These are phyloP conservation scores for Geosmithia flava DNA, from an alignment of 2,329 filamentous ascomycete species.

Conservation along the genomic window DNA sequence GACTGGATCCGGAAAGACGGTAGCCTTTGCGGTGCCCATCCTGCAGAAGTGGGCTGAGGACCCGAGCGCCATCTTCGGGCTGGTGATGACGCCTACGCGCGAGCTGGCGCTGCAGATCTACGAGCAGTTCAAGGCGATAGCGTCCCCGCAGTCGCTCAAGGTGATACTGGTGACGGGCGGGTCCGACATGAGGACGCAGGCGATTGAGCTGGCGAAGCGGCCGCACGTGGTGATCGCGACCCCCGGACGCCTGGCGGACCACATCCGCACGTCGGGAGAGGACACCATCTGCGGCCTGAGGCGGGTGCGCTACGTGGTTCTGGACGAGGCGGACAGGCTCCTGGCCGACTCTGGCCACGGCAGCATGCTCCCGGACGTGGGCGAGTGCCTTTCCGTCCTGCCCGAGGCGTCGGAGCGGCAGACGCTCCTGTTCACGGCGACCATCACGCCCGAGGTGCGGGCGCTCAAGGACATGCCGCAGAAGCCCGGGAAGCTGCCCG, in stretches of 20 bases:
- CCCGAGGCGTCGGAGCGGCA: slow-evolving; percentile 72
- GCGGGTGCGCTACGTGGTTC: slow-evolving; percentile 72
- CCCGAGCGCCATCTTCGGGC: slow-evolving; percentile 78
- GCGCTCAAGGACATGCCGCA: slow-evolving; percentile 69
- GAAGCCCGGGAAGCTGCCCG: slow-evolving; percentile 55
- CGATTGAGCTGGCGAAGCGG: slow-evolving; percentile 65
- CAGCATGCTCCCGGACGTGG: slow-evolving; percentile 89
- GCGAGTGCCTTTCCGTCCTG: slow-evolving; percentile 72
- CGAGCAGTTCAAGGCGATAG: slow-evolving; percentile 91
- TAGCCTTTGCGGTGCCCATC: slow-evolving; percentile 90
- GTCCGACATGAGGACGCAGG: slow-evolving; percentile 83
- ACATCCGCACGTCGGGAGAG: slow-evolving; percentile 80
- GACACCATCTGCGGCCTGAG: slow-evolving; percentile 78
- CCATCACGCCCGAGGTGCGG: slow-evolving; percentile 83
- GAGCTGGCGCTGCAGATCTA: slow-evolving; percentile 93
- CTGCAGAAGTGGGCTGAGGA: slow-evolving; percentile 89
- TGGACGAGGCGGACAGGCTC: slow-evolving; percentile 91
- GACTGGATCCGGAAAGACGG: slow-evolving; percentile 94
- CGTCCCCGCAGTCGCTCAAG: slow-evolving; percentile 76
- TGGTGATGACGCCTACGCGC: slow-evolving; percentile 80
- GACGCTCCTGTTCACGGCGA: slow-evolving; percentile 91
- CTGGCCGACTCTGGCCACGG: slow-evolving; percentile 61
- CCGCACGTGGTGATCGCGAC: slow-evolving; percentile 94
- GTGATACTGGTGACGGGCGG: slow-evolving; percentile 84
- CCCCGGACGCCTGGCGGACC: slow-evolving; percentile 83